Evolutionary conservation across 306 rosid genomes (phyloP), one percentile per base, ranked within the genome.

Genomic region (Cercis canadensis): DNA sequence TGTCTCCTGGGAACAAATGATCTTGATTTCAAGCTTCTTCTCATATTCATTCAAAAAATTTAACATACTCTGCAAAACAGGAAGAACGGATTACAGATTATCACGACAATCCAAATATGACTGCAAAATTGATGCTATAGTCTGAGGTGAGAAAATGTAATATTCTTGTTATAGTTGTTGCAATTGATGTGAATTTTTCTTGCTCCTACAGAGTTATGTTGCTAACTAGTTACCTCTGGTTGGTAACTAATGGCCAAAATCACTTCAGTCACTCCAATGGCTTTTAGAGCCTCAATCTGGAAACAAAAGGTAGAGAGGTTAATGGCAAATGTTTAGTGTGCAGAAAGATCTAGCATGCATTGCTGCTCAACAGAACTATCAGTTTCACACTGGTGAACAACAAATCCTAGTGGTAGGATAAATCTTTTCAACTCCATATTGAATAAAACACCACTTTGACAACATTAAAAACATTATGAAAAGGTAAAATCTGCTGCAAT

Each of bases 1-100:
- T 0, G 91, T 86, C 82, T 86, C 91, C 63, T 83, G 91, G 11
- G 91, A 86, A 75, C 91, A 86, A 13, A 88, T 86, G 79, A 86
- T 86, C 85, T 86, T 86, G 85, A 86, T 84, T 32, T 75, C 87
- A 50, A 86, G 83, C 66, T 86, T 86, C 46, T 79, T n/a, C 70
- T 86, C 91, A 76, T 81, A 86, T 4, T 81, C 88, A 80, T 86
- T 83, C 72, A 86, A 72, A 84, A 86, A 86, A 57, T 82, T 86
- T 75, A 86, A 70, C 91, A 86, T 86, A 53, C 81, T 83, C 91
- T 86, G 60, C 31, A 50, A 24, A 24, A 24, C 29, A 24, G n/a
- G 73, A 17, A 75, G 75, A 33, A n/a, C 18, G 57, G 31, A 46
- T 36, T 41, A 32, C 10, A 37, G 7, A 37, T 6, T 37, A 6